Evolutionary conservation across 768 basidiomycete species (phyloP).

Genomic region (Kwoniella botswanensis): DNA sequence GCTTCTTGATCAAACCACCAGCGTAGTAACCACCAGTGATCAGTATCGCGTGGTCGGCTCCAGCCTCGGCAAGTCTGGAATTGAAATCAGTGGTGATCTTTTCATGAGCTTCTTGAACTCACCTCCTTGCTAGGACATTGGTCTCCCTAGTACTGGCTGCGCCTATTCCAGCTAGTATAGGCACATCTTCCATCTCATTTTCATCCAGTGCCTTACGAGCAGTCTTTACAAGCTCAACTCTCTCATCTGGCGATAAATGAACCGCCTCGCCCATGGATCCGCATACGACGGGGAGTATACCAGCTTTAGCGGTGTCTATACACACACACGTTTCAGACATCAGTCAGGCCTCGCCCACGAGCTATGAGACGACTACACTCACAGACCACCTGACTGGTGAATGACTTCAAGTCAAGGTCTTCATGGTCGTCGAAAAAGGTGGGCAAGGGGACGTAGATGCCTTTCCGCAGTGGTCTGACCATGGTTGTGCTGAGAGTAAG

Average conservation of each 20-base stretch:
- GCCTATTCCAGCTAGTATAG: conserved; percentile 80
- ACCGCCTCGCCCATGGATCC: conserved; percentile 74
- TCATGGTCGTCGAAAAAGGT: background rate
- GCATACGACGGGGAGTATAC: conserved; percentile 69
- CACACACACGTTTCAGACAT: background rate
- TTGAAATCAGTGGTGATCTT: background rate
- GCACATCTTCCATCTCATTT: conserved; percentile 64
- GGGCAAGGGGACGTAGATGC: background rate
- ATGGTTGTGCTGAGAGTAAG: background rate
- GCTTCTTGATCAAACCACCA: conserved; percentile 65
- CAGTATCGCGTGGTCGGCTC: conserved; percentile 80
- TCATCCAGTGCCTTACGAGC: conserved; percentile 72
- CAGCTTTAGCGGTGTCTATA: conserved; percentile 64
- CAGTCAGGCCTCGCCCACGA: too few species aligned
- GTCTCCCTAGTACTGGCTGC: conserved; percentile 79
- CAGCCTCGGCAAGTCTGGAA: conserved; percentile 69
- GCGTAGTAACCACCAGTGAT: conserved; percentile 83
- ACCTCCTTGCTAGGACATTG: conserved; percentile 68
- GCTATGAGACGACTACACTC: background rate
- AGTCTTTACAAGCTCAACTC: conserved; percentile 66
- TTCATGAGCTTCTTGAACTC: background rate
- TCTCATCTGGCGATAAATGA: conserved; percentile 69
- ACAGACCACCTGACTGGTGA: background rate
- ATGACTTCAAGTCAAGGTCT: background rate
- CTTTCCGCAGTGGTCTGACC: background rate